These are phyloP conservation scores for Russula sp. DNA, from an alignment of 768 basidiomycete genomes.

Conservation along the genomic window DNA sequence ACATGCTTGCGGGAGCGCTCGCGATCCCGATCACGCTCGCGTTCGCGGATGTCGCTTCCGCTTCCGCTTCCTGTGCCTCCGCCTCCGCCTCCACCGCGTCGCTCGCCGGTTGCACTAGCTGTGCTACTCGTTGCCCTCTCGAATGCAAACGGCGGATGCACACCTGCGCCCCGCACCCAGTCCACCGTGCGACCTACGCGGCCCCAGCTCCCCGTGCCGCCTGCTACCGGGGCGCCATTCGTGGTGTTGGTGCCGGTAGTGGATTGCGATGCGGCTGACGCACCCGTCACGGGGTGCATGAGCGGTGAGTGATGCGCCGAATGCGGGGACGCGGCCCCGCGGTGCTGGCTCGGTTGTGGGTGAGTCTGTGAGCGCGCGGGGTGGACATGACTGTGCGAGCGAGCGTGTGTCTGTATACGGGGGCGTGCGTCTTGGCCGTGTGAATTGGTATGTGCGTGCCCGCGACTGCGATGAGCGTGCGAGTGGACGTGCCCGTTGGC, in stretches of 20 bases:
- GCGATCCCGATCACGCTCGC: conserved; percentile 16
- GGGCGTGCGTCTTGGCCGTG: conserved; percentile 8
- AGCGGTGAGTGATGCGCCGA: conserved; percentile 3
- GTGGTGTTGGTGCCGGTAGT: conserved; percentile 16
- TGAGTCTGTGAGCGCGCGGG: conserved; percentile 19
- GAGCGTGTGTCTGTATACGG: conserved; percentile 9
- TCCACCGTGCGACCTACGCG: conserved; percentile 14
- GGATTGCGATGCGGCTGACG: conserved; percentile 22
- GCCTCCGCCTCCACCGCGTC: not conserved
- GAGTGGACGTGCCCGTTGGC: not conserved
- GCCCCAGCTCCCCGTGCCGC: conserved; percentile 17
- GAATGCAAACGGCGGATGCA: conserved; percentile 25
- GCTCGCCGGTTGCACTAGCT: conserved; percentile 7
- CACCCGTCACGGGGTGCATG: conserved; percentile 1
- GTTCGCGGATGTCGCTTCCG: conserved; percentile 15
- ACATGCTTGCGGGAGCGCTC: conserved; percentile 15
- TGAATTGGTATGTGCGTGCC: conserved; percentile 6
- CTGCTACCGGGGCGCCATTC: not conserved
- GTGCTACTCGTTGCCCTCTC: conserved; percentile 21
- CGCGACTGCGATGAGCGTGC: not conserved
- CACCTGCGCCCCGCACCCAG: conserved; percentile 22
- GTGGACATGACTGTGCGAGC: conserved; percentile 10
- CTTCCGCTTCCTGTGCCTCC: not conserved
- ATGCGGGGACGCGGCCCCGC: conserved; percentile 8
- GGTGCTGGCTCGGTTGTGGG: conserved; percentile 1